Evolutionary conservation across 73 alveolate species (phyloP).

Genomic region (Paramecium tetraurelia): DNA sequence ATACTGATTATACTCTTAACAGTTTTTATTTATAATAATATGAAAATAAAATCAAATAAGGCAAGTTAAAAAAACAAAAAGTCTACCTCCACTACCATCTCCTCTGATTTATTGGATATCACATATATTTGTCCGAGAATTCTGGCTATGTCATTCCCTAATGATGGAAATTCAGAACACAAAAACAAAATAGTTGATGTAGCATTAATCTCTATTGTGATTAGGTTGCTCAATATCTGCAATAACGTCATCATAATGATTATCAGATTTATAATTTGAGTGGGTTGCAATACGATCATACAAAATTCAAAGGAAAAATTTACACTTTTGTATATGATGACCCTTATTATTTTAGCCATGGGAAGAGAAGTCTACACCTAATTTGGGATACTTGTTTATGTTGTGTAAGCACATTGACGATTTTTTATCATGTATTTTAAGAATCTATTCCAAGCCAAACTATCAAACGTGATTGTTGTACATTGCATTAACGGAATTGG

Average conservation of each 20-base stretch:
- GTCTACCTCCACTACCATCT: neutral
- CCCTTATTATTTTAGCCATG: slow-evolving; percentile 81
- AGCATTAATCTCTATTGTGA: neutral
- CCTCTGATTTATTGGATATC: slow-evolving; percentile 70
- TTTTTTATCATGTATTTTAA: slow-evolving; percentile 59
- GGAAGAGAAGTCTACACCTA: slow-evolving; percentile 93
- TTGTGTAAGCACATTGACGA: slow-evolving; percentile 79
- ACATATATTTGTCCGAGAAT: slow-evolving; percentile 90
- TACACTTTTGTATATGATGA: slow-evolving; percentile 75
- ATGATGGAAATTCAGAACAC: slow-evolving; percentile 70
- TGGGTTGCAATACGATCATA: slow-evolving; percentile 3
- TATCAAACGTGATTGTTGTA: slow-evolving; percentile 78
- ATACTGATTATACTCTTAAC: too few species aligned
- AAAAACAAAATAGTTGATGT: slow-evolving; percentile 59
- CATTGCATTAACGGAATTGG: slow-evolving; percentile 97
- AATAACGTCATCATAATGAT: slow-evolving; percentile 42
- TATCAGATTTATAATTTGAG: slow-evolving; percentile 49
- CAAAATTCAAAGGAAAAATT: slow-evolving; percentile 41
- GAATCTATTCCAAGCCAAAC: slow-evolving; percentile 38
- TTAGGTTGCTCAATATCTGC: slow-evolving; percentile 34
- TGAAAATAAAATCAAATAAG: neutral
- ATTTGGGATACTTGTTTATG: slow-evolving; percentile 77
- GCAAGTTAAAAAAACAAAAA: neutral
- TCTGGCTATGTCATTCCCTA: slow-evolving; percentile 93
- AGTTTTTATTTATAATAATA: neutral